These are phyloP conservation scores for Plasmopara viticola DNA, from an alignment of 352 stramenopile genomes.

Conservation along the genomic window DNA sequence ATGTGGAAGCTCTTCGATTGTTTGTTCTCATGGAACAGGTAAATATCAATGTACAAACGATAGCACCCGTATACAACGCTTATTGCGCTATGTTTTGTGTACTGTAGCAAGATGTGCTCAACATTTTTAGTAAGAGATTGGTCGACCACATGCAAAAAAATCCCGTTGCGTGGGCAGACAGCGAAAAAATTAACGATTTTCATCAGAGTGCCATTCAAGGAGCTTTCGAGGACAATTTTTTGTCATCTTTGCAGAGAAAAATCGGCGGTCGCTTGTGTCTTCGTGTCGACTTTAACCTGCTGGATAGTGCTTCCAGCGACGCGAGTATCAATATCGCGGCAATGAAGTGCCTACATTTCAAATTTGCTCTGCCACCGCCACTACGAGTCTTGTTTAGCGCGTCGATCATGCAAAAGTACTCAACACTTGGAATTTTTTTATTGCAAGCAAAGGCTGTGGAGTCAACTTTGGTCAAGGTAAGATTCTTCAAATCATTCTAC, in stretches of 20 bases:
- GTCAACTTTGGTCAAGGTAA: conserved; percentile 47
- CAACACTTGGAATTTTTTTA: conserved; percentile 41
- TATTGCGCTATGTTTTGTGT: conserved; percentile 3
- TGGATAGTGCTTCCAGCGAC: conserved; percentile 28
- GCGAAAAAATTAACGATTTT: conserved; percentile 44
- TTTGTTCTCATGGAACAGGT: conserved; percentile 79
- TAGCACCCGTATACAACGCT: too few species aligned
- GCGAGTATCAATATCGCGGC: conserved; percentile 48
- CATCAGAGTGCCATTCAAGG: conserved; percentile 49
- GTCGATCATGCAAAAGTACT: conserved; percentile 59
- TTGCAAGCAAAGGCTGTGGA: conserved; percentile 66
- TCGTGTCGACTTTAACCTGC: conserved; percentile 39
- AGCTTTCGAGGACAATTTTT: conserved; percentile 36
- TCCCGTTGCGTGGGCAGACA: conserved; percentile 50
- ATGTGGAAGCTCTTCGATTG: conserved; percentile 42
- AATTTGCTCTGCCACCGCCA: conserved; percentile 40
- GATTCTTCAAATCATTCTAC: not conserved
- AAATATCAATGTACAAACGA: not conserved
- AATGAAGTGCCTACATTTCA: conserved; percentile 53
- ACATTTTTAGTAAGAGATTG: conserved; percentile 35
- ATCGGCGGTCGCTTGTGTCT: conserved; percentile 43
- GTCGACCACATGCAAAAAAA: conserved; percentile 49
- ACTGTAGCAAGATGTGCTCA: conserved; percentile 65
- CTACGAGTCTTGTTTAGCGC: conserved; percentile 56
- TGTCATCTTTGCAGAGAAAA: conserved; percentile 31